Conservation (phyloP, 2,329 filamentous ascomycete genomes). For the Ustulina deusta region DNA sequence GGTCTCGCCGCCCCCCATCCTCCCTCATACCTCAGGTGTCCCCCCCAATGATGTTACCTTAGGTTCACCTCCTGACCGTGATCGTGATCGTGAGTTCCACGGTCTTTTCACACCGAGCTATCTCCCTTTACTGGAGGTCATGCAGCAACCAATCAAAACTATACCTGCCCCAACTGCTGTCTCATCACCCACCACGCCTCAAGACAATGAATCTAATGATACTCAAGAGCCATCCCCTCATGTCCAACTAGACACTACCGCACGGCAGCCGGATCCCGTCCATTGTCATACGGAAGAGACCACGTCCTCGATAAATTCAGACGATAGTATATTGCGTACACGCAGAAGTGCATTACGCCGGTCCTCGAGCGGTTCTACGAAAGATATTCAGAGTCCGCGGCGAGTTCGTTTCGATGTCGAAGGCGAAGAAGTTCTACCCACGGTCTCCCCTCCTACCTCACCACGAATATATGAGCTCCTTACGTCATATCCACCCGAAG, state of each 20-base stretch:
- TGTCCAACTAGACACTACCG: conserved; percentile 38
- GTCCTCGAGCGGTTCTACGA: conserved; percentile 64
- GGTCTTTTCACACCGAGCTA: conserved; percentile 73
- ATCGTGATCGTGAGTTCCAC: conserved; percentile 69
- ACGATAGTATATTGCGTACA: conserved; percentile 62
- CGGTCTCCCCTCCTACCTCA: conserved; percentile 63
- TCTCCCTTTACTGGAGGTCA: conserved; percentile 69
- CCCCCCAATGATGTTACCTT: conserved; percentile 54
- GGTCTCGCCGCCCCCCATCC: conserved; percentile 56
- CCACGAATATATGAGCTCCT: conserved; percentile 47
- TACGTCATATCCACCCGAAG: conserved; percentile 45
- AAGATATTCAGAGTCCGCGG: conserved; percentile 64
- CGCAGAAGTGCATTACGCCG: conserved; percentile 68
- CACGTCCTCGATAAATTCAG: conserved; percentile 64
- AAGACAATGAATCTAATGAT: conserved; percentile 43
- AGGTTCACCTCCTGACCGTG: conserved; percentile 64
- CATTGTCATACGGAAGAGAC: conserved; percentile 61
- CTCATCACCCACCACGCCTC: conserved; percentile 31
- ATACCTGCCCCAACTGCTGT: conserved; percentile 36
- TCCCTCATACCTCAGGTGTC: conserved; percentile 55
- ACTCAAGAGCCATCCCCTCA: conserved; percentile 40
- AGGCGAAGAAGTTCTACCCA: conserved; percentile 71
- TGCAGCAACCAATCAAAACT: conserved; percentile 48
- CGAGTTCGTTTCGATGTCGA: conserved; percentile 72
- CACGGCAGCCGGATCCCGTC: conserved; percentile 52